A percentile compares a stretch with the other conserved stretches of the same genome.
These are phyloP conservation scores for Cyclanthera cordifolia DNA, from an alignment of 306 rosid genomes.

Conservation along the genomic window DNA sequence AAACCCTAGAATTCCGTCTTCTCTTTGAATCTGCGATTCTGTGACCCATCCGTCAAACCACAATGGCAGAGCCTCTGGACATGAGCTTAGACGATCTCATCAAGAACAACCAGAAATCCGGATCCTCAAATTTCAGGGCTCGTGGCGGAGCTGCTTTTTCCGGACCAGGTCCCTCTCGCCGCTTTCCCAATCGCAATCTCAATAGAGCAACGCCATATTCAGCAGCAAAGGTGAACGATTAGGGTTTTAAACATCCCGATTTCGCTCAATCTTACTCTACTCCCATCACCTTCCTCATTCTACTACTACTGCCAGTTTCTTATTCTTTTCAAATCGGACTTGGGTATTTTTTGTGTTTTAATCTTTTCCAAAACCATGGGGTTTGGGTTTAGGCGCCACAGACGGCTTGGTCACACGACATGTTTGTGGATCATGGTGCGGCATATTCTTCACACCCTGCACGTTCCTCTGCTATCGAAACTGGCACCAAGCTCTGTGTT, in stretches of 20 bases:
- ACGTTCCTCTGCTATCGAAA: constrained; percentile 72
- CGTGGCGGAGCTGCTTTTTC: constrained; percentile 34
- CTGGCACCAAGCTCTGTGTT: constrained; percentile 83
- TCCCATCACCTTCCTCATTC: no score
- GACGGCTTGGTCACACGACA: constrained; percentile 82
- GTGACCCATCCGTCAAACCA: constrained; percentile 2
- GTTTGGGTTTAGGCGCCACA: constrained; percentile 66
- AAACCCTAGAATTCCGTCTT: constrained; percentile 14
- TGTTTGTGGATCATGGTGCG: constrained; percentile 49
- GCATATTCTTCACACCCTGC: constrained; percentile 32
- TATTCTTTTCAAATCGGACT: constrained; percentile 2
- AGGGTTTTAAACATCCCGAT: not conserved
- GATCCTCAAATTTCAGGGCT: constrained; percentile 43
- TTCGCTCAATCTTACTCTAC: not conserved
- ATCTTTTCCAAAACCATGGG: constrained; percentile 7
- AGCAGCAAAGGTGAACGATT: constrained; percentile 37
- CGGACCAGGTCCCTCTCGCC: constrained; percentile 89
- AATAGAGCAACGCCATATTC: constrained; percentile 59
- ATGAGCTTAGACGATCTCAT: constrained; percentile 84
- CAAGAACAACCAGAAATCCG: constrained; percentile 72
- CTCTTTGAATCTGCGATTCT: constrained; percentile 8
- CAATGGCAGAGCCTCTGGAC: constrained; percentile 64
- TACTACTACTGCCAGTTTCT: constrained; percentile 6
- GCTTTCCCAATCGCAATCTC: constrained; percentile 44
- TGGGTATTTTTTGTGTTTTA: not conserved